These are phyloP conservation scores for Tricholoma furcatifolium DNA, from an alignment of 768 basidiomycete species.

Conservation along the genomic window DNA sequence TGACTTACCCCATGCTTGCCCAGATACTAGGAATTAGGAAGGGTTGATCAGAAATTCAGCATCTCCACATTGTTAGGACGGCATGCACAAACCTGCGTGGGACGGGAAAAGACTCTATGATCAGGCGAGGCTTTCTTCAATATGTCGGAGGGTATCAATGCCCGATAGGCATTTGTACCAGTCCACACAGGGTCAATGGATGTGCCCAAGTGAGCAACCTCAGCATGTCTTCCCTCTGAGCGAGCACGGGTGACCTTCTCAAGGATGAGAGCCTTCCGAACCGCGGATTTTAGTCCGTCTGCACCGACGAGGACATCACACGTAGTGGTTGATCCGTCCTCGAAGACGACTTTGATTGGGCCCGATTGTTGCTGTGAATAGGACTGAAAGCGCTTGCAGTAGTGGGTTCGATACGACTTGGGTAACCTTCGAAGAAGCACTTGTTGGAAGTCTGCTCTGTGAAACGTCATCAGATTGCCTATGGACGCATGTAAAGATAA, in stretches of 20 bases:
- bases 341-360: slow-evolving; percentile 51
- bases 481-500: slow-evolving; percentile 12
- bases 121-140: slow-evolving; percentile 40
- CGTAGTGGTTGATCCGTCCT: slow-evolving; percentile 55
- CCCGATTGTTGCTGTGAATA: slow-evolving; percentile 46
- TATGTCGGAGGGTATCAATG: slow-evolving; percentile 52
- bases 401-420: slow-evolving; percentile 43
- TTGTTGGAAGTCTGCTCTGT: slow-evolving; percentile 67
- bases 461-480: slow-evolving; percentile 56
- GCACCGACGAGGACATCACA: slow-evolving; percentile 72
- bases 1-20: slow-evolving; percentile 46
- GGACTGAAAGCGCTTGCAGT: slow-evolving; percentile 57
- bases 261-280: slow-evolving; percentile 38
- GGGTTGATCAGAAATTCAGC: not conserved
- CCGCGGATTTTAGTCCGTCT: slow-evolving; percentile 64
- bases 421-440: slow-evolving; percentile 52
- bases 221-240: slow-evolving; percentile 31
- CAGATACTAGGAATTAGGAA: slow-evolving; percentile 44
- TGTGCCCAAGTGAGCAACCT: slow-evolving; percentile 39
- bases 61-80: not conserved
- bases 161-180: slow-evolving; percentile 58
- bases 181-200: slow-evolving; percentile 57
- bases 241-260: slow-evolving; percentile 36
- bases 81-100: slow-evolving; percentile 42
- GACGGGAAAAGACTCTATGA: slow-evolving; percentile 46